Base-by-base conservation (phyloP, 2,329 filamentous ascomycete species). In the Phialophora chinensis region DNA sequence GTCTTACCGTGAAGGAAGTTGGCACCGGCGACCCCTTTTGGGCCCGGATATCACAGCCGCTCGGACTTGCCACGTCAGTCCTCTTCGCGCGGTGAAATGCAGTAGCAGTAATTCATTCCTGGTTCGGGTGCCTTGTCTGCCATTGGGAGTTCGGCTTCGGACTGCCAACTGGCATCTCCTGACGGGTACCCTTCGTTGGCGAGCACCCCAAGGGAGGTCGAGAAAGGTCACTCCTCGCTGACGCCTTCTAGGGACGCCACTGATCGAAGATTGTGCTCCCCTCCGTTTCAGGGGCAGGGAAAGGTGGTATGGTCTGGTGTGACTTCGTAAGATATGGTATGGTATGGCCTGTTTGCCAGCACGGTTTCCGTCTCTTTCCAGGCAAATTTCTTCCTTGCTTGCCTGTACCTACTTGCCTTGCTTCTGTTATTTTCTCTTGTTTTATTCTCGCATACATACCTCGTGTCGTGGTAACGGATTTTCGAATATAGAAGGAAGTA, bases 401-500 rank as follows among this genome's bases (percentile, higher is more conserved):
- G 38, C 38, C n/a, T 17, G 17, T n/a, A 7, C 38, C 7, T 8
- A 44, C 38, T 17, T 44, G 5, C 31, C 31, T 31, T 31, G 6
- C 2, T 6, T 44, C 8, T 20, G 38, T 44, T 7, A 44, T 7
- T 44, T n/a, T 38, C 35, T 17, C 35, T 14, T 5, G 6, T 11
- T 38, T 38, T 38, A 11, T 38, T 17, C 14, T 38, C 35, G 4
- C 35, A 17, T 17, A 2, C 4, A 42, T 17, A 42, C 5, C 35
- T 38, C 14, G 14, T 44, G 38, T 20, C 10, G 49, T 25, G 10
- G 12, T 20, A 27, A 52, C 49, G 20, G 49, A 17, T 31, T 52
- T 27, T 57, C 57, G 57, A 53, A 44, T 29, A 59, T 62, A 66
- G 53, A 58, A 66, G 91, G 82, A 89, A 66, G 91, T 82, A 89